A percentile compares a stretch with the other conserved stretches of the same genome.
Conservation (phyloP, 2,329 filamentous ascomycete genomes). For the Aspergillus sp. region DNA sequence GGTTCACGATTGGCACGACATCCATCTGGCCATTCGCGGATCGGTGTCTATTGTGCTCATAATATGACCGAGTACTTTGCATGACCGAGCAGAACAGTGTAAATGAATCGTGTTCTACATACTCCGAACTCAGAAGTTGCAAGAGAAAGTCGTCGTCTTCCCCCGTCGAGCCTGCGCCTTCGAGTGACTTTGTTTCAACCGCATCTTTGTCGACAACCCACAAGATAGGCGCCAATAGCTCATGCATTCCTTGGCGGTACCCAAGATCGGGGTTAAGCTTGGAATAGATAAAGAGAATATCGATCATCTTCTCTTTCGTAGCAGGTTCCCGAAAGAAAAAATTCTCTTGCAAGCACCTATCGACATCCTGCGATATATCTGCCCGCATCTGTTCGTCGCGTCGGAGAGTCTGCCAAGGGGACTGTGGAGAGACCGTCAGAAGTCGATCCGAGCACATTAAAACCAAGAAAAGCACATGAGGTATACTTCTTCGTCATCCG, state of each 20-base stretch:
- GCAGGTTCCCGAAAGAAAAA: constrained; percentile 79
- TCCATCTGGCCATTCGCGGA: constrained; percentile 45
- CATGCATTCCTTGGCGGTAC: constrained; percentile 99
- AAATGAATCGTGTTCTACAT: constrained; percentile 88
- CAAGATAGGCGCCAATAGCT: constrained; percentile 84
- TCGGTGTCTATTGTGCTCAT: constrained; percentile 64
- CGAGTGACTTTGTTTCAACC: constrained; percentile 52
- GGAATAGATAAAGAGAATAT: constrained; percentile 92
- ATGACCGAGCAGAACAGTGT: constrained; percentile 82
- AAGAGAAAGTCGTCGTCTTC: constrained; percentile 56
- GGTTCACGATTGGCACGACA: constrained; percentile 73
- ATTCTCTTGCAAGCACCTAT: constrained; percentile 85
- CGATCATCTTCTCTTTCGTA: constrained; percentile 77
- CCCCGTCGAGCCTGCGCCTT: constrained; percentile 30
- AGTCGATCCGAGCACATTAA: constrained; percentile 42
- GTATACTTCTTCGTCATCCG: constrained; percentile 71
- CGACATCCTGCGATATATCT: constrained; percentile 93
- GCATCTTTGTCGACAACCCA: constrained; percentile 83
- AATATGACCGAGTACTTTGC: constrained; percentile 82
- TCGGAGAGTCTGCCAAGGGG: constrained; percentile 84
- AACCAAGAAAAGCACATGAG: constrained; percentile 16
- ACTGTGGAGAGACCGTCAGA: constrained; percentile 47
- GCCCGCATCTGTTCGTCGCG: constrained; percentile 79
- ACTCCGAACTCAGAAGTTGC: constrained; percentile 68
- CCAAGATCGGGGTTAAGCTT: constrained; percentile 84